Base-by-base conservation (phyloP, 1,284 basidiomycete genomes). In the Puccinia novopanici region DNA sequence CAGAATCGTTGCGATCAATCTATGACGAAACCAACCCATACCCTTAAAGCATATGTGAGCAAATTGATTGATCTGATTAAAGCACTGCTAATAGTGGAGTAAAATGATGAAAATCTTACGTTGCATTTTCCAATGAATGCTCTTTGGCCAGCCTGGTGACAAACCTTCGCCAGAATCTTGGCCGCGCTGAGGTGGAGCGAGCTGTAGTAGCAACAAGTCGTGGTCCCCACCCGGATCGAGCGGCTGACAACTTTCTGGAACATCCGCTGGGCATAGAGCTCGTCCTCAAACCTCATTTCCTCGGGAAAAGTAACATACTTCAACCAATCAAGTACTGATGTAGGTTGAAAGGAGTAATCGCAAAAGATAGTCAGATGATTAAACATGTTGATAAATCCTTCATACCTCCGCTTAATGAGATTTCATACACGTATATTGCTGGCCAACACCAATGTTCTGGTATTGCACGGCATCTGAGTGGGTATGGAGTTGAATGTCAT, bases 51-150 rank as follows among this genome's bases (percentile, higher is more conserved):
- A 17, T 2, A 52, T 40, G 59, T 63, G 10, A 63, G 59, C 22
- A 3, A 22, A 12, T 19, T 19, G n/a, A 57, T 22, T 57, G 9
- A 30, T 19, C n/a, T 6, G 8, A 30, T 48, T 42, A 12, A 12
- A 5, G 8, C 48, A 37, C 34, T n/a, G n/a, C n/a, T n/a, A n/a
- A n/a, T n/a, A n/a, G n/a, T 87, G 82, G 82, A 97, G 90, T 0
- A 92, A 91, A 59, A 87, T 89, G 84, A 95, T 89, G 30, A 91
- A 89, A 87, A 98, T 89, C 75, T 78, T 94, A 98, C 98, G 87
- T 93, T 95, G 86, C 95, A 98, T 91, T 96, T 88, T 61, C 93
- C 94, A 67, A 94, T 89, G 83, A 94, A 91, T 0, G 92, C 94
- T 68, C 95, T 89, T 86, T 98, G 95, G 27, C 95, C 93, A 83